Evolutionary conservation across 371 early-diverging fungal species (phyloP).

Genomic region (Rhizopus arrhizus): DNA sequence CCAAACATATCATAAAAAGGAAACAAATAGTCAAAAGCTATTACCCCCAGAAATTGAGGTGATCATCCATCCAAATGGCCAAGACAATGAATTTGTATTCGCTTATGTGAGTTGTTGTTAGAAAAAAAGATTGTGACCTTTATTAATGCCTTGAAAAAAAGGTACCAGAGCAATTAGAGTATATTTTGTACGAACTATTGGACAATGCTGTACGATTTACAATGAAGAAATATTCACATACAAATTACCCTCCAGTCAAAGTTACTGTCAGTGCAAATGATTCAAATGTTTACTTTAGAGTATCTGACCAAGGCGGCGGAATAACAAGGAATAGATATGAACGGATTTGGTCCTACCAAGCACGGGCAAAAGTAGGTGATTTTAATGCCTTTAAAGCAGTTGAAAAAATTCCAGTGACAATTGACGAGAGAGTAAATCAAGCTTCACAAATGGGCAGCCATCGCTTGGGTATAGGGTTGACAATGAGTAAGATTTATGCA

Average conservation of each 20-base stretch:
- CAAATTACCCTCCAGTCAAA: constrained; percentile 66
- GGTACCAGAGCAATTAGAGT: constrained; percentile 90
- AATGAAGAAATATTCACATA: constrained; percentile 37
- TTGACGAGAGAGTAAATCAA: constrained; percentile 37
- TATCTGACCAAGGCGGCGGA: constrained; percentile 93
- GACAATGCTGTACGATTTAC: constrained; percentile 83
- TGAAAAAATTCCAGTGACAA: constrained; percentile 38
- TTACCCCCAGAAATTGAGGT: constrained; percentile 30
- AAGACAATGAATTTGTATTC: constrained; percentile 33
- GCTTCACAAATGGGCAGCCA: constrained; percentile 33
- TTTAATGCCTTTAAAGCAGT: constrained; percentile 39
- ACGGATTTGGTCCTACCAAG: constrained; percentile 79
- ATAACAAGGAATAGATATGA: constrained; percentile 66
- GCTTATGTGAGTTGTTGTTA: constrained; percentile 42
- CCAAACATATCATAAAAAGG: constrained; percentile 10
- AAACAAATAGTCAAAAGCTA: not conserved
- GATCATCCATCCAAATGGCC: constrained; percentile 21
- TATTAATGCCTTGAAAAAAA: constrained; percentile 63
- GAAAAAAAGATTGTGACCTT: constrained; percentile 13
- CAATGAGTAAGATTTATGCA: constrained; percentile 81
- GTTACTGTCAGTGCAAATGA: constrained; percentile 81
- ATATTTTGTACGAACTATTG: constrained; percentile 90
- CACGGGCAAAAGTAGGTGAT: constrained; percentile 39
- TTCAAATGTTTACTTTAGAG: constrained; percentile 81
- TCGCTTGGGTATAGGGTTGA: constrained; percentile 81